These are phyloP conservation scores for Ensete ventricosum DNA, from an alignment of 176 grass and related monocot species.

Conservation along the genomic window DNA sequence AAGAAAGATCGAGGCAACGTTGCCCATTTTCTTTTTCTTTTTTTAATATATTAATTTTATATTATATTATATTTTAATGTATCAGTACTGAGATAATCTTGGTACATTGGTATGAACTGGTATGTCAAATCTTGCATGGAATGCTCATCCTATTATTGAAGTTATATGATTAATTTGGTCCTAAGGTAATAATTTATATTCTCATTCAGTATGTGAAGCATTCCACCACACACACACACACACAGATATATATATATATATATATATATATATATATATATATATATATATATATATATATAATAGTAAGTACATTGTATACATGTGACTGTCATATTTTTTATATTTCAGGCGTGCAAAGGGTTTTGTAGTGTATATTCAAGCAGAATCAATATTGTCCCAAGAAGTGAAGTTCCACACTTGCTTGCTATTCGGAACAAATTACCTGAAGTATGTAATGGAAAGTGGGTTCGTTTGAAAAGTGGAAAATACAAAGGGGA, in stretches of 20 bases:
- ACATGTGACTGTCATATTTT: constrained; percentile 7
- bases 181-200: background rate
- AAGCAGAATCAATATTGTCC: constrained; percentile 59
- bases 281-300: too few species aligned
- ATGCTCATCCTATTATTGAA: background rate
- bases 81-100: too few species aligned
- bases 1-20: too few species aligned
- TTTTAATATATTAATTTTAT: too few species aligned
- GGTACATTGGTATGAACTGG: too few species aligned
- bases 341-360: constrained; percentile 76
- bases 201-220: background rate
- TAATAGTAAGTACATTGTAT: background rate
- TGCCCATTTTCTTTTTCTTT: too few species aligned
- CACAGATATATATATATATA: too few species aligned
- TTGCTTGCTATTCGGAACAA: constrained; percentile 62
- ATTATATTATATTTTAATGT: too few species aligned
- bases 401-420: constrained; percentile 62
- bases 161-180: background rate
- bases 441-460: constrained; percentile 55
- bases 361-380: constrained; percentile 82
- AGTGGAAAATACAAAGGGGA: constrained; percentile 96
- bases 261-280: too few species aligned
- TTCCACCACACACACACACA: background rate
- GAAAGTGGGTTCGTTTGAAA: constrained; percentile 88
- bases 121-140: too few species aligned